A percentile compares a stretch with the other conserved stretches of the same genome.
phyloP scores from a whole-genome alignment of 2,329 filamentous ascomycete species.

The Alternaria arborescens region DNA sequence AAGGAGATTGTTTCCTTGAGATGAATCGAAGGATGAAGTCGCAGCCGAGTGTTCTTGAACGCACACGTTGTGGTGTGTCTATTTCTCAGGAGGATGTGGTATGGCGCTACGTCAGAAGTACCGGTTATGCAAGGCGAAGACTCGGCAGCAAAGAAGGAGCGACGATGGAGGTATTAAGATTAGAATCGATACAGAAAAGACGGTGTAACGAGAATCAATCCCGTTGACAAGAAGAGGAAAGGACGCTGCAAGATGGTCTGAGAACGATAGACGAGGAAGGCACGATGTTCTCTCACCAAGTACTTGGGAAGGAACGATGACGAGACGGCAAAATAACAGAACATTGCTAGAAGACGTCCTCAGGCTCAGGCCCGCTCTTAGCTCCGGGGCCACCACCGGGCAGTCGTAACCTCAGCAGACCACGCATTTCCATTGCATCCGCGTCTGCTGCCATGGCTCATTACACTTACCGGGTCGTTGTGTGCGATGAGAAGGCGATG shows the following conservation, averaged over 20 bases:
- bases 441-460: conserved; percentile 25
- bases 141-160: conserved; percentile 8
- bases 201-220: conserved; percentile 11
- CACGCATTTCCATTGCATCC: conserved; percentile 21
- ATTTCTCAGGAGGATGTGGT: conserved; percentile 2
- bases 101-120: conserved; percentile 10
- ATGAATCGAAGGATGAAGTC: neutral
- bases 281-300: conserved; percentile 22
- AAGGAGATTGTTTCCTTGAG: neutral
- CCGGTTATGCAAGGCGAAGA: conserved; percentile 6
- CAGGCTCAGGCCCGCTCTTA: neutral
- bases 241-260: conserved; percentile 14
- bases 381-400: conserved; percentile 14
- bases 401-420: conserved; percentile 22
- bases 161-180: conserved; percentile 17
- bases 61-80: neutral
- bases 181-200: conserved; percentile 19
- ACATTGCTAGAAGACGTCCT: conserved; percentile 20
- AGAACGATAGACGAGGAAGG: conserved; percentile 27
- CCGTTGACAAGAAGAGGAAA: conserved; percentile 13
- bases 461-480: conserved; percentile 30
- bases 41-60: neutral
- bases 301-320: conserved; percentile 20
- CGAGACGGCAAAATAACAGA: conserved; percentile 16
- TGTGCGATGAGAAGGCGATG: conserved; percentile 34